A percentile compares a stretch with the other conserved stretches of the same genome.
phyloP scores from a whole-genome alignment of 2,329 filamentous ascomycete species.

The Curvularia spicifera region DNA sequence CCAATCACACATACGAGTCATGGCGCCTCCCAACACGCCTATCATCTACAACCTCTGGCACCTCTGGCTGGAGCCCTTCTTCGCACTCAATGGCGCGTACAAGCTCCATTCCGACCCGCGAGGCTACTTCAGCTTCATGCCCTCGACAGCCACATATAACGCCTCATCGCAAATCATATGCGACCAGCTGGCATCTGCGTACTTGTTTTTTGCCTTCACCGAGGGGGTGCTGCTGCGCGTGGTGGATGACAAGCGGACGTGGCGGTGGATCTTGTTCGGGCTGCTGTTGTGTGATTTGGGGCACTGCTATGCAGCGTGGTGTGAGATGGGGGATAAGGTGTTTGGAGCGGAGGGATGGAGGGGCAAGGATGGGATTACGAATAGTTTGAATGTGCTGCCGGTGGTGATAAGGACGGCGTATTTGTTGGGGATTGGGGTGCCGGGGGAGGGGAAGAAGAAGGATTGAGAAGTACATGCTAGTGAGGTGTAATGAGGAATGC shows the following conservation, averaged over 20 bases:
- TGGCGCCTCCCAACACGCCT: constrained; percentile 49
- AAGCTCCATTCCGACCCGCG: constrained; percentile 58
- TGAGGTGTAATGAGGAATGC: background rate
- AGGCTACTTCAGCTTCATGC: constrained; percentile 69
- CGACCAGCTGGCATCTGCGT: constrained; percentile 77
- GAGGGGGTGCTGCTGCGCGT: constrained; percentile 75
- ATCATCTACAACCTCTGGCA: constrained; percentile 74
- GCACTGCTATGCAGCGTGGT: constrained; percentile 63
- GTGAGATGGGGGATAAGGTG: constrained; percentile 40
- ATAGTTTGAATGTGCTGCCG: constrained; percentile 43
- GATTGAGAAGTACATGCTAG: background rate
- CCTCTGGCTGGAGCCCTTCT: constrained; percentile 70
- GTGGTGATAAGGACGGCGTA: constrained; percentile 46
- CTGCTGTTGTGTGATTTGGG: constrained; percentile 76
- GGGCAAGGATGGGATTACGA: constrained; percentile 49
- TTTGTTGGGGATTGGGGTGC: constrained; percentile 44
- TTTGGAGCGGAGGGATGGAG: constrained; percentile 39
- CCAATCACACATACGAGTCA: constrained; percentile 9
- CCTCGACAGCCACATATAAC: constrained; percentile 54
- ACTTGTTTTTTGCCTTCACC: constrained; percentile 77
- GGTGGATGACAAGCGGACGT: constrained; percentile 70
- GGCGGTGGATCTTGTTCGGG: constrained; percentile 70
- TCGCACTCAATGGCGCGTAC: constrained; percentile 60
- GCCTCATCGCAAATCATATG: constrained; percentile 61
- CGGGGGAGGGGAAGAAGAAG: background rate